Base-by-base conservation (phyloP, 192 early-diverging fungal genomes). In the Backusella tuberculispora region DNA sequence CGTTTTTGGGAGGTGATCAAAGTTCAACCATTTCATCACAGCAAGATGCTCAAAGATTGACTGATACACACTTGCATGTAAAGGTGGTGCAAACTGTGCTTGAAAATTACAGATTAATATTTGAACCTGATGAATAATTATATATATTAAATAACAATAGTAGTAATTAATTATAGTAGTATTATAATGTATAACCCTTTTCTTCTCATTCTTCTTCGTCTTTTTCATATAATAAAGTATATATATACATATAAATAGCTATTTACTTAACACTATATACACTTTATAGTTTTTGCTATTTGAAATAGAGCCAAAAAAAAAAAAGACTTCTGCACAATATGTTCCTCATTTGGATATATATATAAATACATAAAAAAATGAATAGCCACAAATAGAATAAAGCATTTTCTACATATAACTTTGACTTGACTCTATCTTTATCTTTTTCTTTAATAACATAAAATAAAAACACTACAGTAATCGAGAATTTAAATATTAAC, bases 71-170 rank as follows among this genome's bases (percentile, higher is more conserved):
- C 38, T 80, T 85, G 47, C 90, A 92, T 69, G 88, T 85, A 41
- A 75, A 80, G 74, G 81, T 93, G 4, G 81, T 94, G 6, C 92
- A 94, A 83, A 84, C 85, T 12, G 83, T 93, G 13, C 75, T 93
- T 40, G 79, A 78, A 21, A 90, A 93, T 63, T 93, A 84, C 76
- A 75, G 75, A 14, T 78, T 86, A 8, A 94, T 94, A 63, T 94
- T 94, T 80, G 93, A 92, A 65, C 77, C 81, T 67, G 84, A 85
- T 42, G 83, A 87, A 17, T 80, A 77, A 14, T 80, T 63, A 9
- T 60, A 60, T 34, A 34, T 34, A 34, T 53, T 53, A 43, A 43
- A 43, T 43, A 43, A 43, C 10, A 43, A 43, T 43, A 10, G 19
- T 53, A 53, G 19, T 53, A 53, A 53, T 53, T 53, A 60, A 24